These are phyloP conservation scores for Circinella minor DNA, from an alignment of 371 early-diverging fungal genomes.

Conservation along the genomic window DNA sequence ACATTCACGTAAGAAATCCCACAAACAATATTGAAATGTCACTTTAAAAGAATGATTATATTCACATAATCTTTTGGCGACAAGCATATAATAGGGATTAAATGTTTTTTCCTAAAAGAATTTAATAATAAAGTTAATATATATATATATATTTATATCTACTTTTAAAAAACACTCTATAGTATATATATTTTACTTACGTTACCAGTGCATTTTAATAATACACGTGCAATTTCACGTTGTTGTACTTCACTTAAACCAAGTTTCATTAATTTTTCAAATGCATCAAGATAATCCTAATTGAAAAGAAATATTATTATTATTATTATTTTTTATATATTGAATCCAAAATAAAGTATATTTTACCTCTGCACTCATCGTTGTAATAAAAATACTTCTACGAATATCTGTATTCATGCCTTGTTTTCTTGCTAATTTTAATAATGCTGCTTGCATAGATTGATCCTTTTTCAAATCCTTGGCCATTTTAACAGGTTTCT, in stretches of 20 bases:
- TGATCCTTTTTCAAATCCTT: constrained; percentile 50
- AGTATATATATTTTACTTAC: constrained; percentile 47
- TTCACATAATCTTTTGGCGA: constrained; percentile 79
- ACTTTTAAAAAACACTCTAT: no score
- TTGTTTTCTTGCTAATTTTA: constrained; percentile 83
- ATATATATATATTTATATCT: no score
- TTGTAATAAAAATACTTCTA: constrained; percentile 87
- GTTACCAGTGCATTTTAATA: constrained; percentile 88
- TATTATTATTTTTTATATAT: background rate
- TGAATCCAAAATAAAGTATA: constrained; percentile 8
- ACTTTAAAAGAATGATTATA: constrained; percentile 83
- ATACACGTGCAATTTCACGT: constrained; percentile 92
- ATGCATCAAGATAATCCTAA: constrained; percentile 93
- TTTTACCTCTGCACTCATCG: constrained; percentile 89
- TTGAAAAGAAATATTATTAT: no score
- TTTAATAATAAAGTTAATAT: no score
- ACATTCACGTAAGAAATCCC: constrained; percentile 88
- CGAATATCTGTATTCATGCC: constrained; percentile 97
- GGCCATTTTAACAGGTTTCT: constrained; percentile 33
- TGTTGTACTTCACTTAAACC: constrained; percentile 89
- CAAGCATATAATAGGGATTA: constrained; percentile 95
- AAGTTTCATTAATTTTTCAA: constrained; percentile 83
- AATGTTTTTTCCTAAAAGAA: constrained; percentile 75
- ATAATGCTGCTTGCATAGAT: constrained; percentile 63
- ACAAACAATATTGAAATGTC: constrained; percentile 93